Evolutionary conservation across 352 stramenopile genomes (phyloP).

Genomic region (Phytophthora ohioensis): DNA sequence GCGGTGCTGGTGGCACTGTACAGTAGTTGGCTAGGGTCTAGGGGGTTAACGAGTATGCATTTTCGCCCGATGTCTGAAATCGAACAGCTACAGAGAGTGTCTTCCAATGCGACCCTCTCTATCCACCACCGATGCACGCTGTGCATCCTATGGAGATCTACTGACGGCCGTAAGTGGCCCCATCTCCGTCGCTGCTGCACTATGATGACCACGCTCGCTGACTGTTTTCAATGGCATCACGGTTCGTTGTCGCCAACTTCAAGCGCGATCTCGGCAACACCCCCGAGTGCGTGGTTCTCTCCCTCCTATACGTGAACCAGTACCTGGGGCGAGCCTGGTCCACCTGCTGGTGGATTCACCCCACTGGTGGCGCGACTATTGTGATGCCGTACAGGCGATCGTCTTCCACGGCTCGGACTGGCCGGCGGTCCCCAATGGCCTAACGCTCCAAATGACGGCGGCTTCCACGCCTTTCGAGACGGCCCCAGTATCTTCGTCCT

Average conservation of each 20-base stretch:
- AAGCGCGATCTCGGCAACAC: constrained; percentile 10
- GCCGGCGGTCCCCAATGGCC: constrained; percentile 2
- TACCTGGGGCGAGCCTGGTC: not conserved
- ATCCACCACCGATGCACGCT: not conserved
- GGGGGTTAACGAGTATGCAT: constrained; percentile 10
- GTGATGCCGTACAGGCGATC: not conserved
- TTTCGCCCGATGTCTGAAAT: constrained; percentile 13
- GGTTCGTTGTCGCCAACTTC: constrained; percentile 8
- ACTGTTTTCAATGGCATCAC: not conserved
- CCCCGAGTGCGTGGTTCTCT: not conserved
- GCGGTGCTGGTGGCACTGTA: constrained; percentile 5
- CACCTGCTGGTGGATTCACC: constrained; percentile 5
- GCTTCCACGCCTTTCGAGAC: too few species aligned
- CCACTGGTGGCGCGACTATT: constrained; percentile 5
- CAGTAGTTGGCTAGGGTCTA: constrained; percentile 1
- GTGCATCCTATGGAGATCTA: constrained; percentile 1
- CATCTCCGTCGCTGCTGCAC: constrained; percentile 5
- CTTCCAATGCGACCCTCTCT: constrained; percentile 8
- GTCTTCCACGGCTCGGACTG: constrained; percentile 7
- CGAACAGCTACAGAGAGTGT: not conserved
- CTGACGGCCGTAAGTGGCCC: not conserved
- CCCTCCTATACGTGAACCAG: constrained; percentile 10
- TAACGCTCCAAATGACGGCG: not conserved
- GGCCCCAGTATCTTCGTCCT: too few species aligned
- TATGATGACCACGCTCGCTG: constrained; percentile 13